Base-by-base conservation (phyloP, 2,329 filamentous ascomycete genomes). In the Fusarium sp. region DNA sequence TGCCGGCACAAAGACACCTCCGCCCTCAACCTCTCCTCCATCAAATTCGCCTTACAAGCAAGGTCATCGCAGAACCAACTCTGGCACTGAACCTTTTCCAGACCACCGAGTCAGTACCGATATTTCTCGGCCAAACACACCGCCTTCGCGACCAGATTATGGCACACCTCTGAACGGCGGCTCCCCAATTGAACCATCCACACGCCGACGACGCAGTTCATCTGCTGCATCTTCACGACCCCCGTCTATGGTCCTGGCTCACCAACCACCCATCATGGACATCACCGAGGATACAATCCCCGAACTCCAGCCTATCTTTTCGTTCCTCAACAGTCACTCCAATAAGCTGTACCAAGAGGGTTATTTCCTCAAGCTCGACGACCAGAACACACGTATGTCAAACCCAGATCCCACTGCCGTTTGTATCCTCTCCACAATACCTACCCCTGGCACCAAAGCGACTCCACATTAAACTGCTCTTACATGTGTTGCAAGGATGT, bases 301-400 rank as follows among this genome's bases (percentile, higher is more conserved):
- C 40, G 96, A 99, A 85, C 86, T 99, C 68, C 92, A 94, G 82
- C 95, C 95, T 70, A 95, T 98, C 76, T 98, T 98, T 81, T 93
- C 89, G 66, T 96, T 94, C 78, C 87, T 99, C 72, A 98, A 97
- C 82, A 96, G 92, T 81, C 96, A 99, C 80, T 91, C 90, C 62
- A 98, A 98, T 81, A 98, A 98, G 83, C 85, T 98, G 59, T 99
- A 98, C 79, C 95, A 98, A 75, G 96, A 99, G 82, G 96, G 96
- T 40, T 99, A 98, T 78, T 98, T 99, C 73, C 83, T 99, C 74
- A 99, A 98, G 82, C 85, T 99, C 51, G 95, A 98, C 80, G 96
- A 99, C 80, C 90, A 97, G 74, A 97, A 98, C 77, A 91, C 90
- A 59, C 91, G 95, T 97, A 88, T 75, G 93, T 51, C 58, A 30